Conservation (phyloP, 1,139 yeast genomes). For the Candida sp. region DNA sequence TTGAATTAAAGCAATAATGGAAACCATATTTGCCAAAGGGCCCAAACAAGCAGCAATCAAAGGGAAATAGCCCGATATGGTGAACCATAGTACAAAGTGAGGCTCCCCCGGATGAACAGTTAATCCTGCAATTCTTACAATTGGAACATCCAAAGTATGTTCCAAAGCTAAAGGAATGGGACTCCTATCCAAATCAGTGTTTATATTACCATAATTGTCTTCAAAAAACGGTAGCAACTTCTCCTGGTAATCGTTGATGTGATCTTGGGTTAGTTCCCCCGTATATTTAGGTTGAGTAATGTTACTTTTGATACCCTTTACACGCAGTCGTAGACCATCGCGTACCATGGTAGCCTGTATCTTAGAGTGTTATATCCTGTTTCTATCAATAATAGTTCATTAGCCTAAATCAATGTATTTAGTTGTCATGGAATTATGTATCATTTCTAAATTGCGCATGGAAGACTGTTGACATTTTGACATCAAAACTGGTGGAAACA, state of each 20-base stretch:
- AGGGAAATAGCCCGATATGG: conserved; percentile 65
- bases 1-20: conserved; percentile 69
- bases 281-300: background rate
- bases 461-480: too few relatives aligned
- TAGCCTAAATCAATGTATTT: too few relatives aligned
- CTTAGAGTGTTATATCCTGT: background rate
- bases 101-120: conserved; percentile 45
- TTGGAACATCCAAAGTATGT: conserved; percentile 29
- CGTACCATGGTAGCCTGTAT: background rate
- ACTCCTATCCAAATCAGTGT: background rate
- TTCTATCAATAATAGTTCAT: too few relatives aligned
- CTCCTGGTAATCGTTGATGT: background rate
- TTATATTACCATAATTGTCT: conserved; percentile 3
- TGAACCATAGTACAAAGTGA: conserved; percentile 54
- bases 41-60: conserved; percentile 74
- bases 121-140: conserved; percentile 26
- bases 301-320: background rate
- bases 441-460: too few relatives aligned
- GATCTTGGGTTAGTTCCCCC: background rate
- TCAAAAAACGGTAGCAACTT: conserved; percentile 5
- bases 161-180: conserved; percentile 17
- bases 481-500: too few relatives aligned
- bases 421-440: too few relatives aligned
- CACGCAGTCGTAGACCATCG: background rate
- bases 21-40: conserved; percentile 71